These are phyloP conservation scores for Erythrobasidium hasegawianum DNA, from an alignment of 1,284 basidiomycete species.

Conservation along the genomic window DNA sequence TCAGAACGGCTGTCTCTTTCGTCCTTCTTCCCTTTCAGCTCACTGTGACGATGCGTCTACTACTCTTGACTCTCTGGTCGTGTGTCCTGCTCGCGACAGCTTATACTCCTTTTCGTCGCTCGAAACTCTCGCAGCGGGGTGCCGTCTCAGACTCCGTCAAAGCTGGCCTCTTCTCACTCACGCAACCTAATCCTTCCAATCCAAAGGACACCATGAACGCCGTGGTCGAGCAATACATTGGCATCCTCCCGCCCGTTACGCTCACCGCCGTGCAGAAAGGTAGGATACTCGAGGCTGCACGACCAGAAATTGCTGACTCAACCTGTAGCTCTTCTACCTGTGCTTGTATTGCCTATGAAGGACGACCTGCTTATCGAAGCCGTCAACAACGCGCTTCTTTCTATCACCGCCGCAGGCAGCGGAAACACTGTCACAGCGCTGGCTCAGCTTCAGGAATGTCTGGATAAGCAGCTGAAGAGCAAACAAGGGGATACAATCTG, in stretches of 20 bases:
- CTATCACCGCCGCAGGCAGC: constrained; percentile 17
- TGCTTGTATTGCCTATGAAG: constrained; percentile 21
- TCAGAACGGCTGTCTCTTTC: no score
- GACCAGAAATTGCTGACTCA: no score
- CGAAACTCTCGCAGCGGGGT: background rate
- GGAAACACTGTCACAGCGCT: constrained; percentile 34
- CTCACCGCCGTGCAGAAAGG: constrained; percentile 32
- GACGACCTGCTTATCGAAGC: constrained; percentile 20
- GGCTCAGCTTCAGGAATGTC: constrained; percentile 28
- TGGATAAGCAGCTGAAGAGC: background rate
- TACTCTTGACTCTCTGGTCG: background rate
- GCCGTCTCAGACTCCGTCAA: background rate
- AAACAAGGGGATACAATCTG: background rate
- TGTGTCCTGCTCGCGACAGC: background rate
- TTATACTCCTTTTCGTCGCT: background rate
- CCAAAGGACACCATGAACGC: constrained; percentile 27
- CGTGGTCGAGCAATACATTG: constrained; percentile 35
- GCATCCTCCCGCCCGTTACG: constrained; percentile 35
- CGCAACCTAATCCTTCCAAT: background rate
- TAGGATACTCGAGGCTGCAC: no score
- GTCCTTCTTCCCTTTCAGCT: no score
- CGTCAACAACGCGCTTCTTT: constrained; percentile 34
- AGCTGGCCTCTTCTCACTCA: background rate
- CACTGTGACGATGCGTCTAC: no score
- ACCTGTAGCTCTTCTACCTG: constrained; percentile 2